Conservation (phyloP, 2,329 filamentous ascomycete species). For the Pseudovirgaria hyperparasitica region DNA sequence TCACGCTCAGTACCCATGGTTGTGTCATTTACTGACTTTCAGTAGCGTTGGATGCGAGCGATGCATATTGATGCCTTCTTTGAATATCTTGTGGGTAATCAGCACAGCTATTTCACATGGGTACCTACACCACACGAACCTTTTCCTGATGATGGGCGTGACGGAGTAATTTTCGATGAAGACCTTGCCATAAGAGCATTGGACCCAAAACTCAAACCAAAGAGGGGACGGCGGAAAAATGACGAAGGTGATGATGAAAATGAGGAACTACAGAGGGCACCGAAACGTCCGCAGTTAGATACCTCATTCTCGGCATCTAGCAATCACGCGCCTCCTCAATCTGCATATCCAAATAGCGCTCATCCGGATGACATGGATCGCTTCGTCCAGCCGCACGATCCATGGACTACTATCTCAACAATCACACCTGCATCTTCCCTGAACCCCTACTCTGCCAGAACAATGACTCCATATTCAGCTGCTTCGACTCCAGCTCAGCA, state of each 20-base stretch:
- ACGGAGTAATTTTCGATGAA: slow-evolving; percentile 75
- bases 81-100: slow-evolving; percentile 69
- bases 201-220: slow-evolving; percentile 58
- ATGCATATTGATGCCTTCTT: slow-evolving; percentile 95
- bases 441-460: slow-evolving; percentile 16
- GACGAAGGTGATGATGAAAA: slow-evolving; percentile 44
- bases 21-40: slow-evolving; percentile 8
- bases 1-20: no score
- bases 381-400: slow-evolving; percentile 25
- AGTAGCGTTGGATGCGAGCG: slow-evolving; percentile 84
- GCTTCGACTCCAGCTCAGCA: slow-evolving; percentile 28
- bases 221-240: slow-evolving; percentile 48
- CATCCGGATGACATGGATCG: slow-evolving; percentile 43
- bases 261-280: slow-evolving; percentile 30
- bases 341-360: slow-evolving; percentile 40
- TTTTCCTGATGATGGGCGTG: slow-evolving; percentile 52
- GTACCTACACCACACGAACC: slow-evolving; percentile 55
- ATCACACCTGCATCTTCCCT: slow-evolving; percentile 25
- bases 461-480: slow-evolving; percentile 27
- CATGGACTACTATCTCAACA: slow-evolving; percentile 31
- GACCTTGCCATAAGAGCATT: slow-evolving; percentile 78
- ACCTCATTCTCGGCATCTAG: slow-evolving; percentile 29
- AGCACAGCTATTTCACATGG: slow-evolving; percentile 67
- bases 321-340: slow-evolving; percentile 26
- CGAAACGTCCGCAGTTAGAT: slow-evolving; percentile 50